Evolutionary conservation across 805 yeast species (phyloP), one percentile per base, ranked within the genome.

Genomic region (Wickerhamomyces chambardii): DNA sequence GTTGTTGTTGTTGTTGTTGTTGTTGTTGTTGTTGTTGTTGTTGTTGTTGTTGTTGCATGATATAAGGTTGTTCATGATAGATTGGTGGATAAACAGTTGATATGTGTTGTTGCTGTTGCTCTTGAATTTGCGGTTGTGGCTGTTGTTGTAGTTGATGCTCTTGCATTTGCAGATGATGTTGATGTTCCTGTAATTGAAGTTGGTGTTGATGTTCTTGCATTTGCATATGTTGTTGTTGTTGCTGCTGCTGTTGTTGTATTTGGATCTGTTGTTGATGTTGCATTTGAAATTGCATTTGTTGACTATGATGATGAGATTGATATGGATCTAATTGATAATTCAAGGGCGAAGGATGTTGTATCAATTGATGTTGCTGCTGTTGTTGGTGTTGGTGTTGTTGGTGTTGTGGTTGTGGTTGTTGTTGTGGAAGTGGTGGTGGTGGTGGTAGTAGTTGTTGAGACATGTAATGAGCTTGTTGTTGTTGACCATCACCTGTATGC

Each of bases 171-270:
- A 21, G 41, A 9, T 30, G 42, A 10, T 14, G 40, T 16, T 30
- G 35, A 6, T 35, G 41, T 17, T 29, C 38, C n/a, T 38, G 40
- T 15, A 22, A 35, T 16, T 28, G 41, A 7, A 26, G 39, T 15
- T 31, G 45, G 5, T 32, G 42, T 10, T 27, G 43, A 11, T 32
- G 42, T 15, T 25, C 31, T 14, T 34, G 34, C 24, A 21, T 21
- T 21, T 21, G 24, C 10, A 21, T 21, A 10, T 21, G 7, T 21
- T 21, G 24, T 21, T 21, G 24, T 21, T 21, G n/a, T n/a, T n/a
- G n/a, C n/a, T n/a, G n/a, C n/a, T n/a, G n/a, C n/a, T n/a, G n/a
- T n/a, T n/a, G n/a, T n/a, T n/a, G n/a, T n/a, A n/a, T n/a, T n/a
- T n/a, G n/a, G n/a, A n/a, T n/a, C n/a, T n/a, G n/a, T n/a, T n/a